Evolutionary conservation across 108 stramenopile genomes (phyloP).

Genomic region (Phaeodactylum tricornutum): DNA sequence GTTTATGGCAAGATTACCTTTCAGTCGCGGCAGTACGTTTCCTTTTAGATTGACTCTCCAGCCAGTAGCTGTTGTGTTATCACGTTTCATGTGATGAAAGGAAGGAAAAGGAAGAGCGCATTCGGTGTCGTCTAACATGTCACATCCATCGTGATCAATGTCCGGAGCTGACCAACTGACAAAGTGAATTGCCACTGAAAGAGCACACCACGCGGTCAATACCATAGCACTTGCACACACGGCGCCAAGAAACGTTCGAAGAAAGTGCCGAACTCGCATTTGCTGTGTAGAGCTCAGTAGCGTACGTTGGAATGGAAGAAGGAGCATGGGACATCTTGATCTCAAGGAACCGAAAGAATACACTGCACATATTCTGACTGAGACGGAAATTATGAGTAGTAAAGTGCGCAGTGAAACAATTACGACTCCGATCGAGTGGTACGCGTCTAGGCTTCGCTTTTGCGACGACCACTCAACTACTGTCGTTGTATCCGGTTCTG

Average conservation of each 20-base stretch:
- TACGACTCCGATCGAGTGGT: background rate
- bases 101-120: conserved; percentile 72
- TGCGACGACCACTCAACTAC: conserved; percentile 14
- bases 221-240: background rate
- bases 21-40: conserved; percentile 21
- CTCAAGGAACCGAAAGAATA: background rate
- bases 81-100: conserved; percentile 42
- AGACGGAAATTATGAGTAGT: background rate
- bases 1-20: conserved; percentile 25
- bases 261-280: background rate
- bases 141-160: conserved; percentile 21
- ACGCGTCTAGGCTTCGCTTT: background rate
- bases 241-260: background rate
- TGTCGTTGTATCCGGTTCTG: conserved; percentile 13
- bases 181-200: conserved; percentile 10
- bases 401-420: conserved; percentile 1
- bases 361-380: background rate
- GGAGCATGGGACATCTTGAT: background rate
- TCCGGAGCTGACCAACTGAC: background rate
- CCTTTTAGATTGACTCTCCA: conserved; percentile 30
- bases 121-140: conserved; percentile 55
- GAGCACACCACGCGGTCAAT: conserved; percentile 8
- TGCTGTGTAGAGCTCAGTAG: background rate
- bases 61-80: conserved; percentile 31
- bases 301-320: background rate